phyloP scores from a whole-genome alignment of 1,139 yeast species.

The Hemisphaericaspora xylofermentans region DNA sequence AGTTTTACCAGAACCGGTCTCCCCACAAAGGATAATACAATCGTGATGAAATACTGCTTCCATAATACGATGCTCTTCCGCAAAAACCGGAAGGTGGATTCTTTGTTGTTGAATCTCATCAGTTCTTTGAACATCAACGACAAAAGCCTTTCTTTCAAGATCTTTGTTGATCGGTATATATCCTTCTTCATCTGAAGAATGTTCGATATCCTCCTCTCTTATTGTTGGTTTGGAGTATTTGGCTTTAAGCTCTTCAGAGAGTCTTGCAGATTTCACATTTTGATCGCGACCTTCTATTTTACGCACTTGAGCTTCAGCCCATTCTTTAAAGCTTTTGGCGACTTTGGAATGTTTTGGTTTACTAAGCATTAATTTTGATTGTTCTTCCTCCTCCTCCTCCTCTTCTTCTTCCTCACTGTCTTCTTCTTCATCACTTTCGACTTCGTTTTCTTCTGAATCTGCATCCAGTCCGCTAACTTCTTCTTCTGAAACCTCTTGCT shows the following conservation, averaged over 20 bases:
- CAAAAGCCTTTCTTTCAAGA: conserved; percentile 62
- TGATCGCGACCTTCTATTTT: conserved; percentile 57
- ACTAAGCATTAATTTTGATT: conserved; percentile 34
- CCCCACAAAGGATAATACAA: conserved; percentile 90
- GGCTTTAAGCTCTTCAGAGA: conserved; percentile 50
- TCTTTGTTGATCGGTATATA: conserved; percentile 54
- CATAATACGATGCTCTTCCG: conserved; percentile 92
- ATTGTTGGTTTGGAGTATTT: conserved; percentile 40
- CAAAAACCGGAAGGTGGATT: conserved; percentile 78
- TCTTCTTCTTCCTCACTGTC: conserved; percentile 21
- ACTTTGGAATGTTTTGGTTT: conserved; percentile 43
- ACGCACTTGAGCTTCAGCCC: conserved; percentile 62
- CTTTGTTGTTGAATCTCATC: conserved; percentile 66
- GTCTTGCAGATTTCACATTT: conserved; percentile 47
- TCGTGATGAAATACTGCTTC: conserved; percentile 94
- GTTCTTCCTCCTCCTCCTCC: conserved; percentile 22
- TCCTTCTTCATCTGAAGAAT: conserved; percentile 56
- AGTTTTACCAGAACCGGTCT: conserved; percentile 83
- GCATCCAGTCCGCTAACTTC: conserved; percentile 19
- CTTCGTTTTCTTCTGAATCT: conserved; percentile 13
- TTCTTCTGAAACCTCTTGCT: conserved; percentile 12
- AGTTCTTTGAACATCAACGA: conserved; percentile 64
- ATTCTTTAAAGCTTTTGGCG: conserved; percentile 52
- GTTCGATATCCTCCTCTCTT: conserved; percentile 64
- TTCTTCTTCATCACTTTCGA: conserved; percentile 19